phyloP scores from a whole-genome alignment of 805 yeast species.

The Starmerella apis region DNA sequence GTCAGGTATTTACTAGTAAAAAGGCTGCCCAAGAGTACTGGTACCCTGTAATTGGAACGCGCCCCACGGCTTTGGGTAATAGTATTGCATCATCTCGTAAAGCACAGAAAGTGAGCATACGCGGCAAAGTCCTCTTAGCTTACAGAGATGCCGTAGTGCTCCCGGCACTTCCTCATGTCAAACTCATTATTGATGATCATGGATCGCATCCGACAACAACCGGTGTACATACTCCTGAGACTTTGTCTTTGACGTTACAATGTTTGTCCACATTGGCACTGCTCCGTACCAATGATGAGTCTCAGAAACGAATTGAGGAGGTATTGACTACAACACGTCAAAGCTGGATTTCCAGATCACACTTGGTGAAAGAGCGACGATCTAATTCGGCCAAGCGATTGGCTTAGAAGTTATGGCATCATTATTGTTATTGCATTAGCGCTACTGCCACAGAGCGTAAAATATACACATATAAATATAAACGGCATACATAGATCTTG shows the following conservation, averaged over 20 bases:
- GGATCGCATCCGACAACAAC: neutral
- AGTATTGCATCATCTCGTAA: constrained; percentile 14
- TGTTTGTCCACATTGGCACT: constrained; percentile 52
- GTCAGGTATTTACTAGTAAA: constrained; percentile 31
- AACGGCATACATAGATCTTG: too few species aligned
- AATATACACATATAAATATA: too few species aligned
- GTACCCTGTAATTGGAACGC: constrained; percentile 25
- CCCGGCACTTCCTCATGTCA: constrained; percentile 29
- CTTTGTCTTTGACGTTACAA: constrained; percentile 39
- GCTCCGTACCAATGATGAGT: constrained; percentile 44
- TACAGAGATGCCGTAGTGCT: constrained; percentile 32
- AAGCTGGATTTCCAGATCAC: neutral
- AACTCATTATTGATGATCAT: constrained; percentile 17
- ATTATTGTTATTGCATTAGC: too few species aligned
- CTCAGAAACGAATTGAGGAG: constrained; percentile 51
- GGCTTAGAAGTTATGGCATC: neutral
- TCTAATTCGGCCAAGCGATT: neutral
- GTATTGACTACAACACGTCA: constrained; percentile 28
- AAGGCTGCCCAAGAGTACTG: constrained; percentile 35
- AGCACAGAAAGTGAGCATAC: constrained; percentile 19
- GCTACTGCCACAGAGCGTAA: too few species aligned
- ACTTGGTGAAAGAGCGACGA: neutral
- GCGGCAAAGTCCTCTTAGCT: constrained; percentile 29
- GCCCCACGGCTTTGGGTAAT: constrained; percentile 4
- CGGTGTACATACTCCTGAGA: constrained; percentile 15